Evolutionary conservation across 495 filamentous ascomycete genomes (phyloP), one percentile per base, ranked within the genome.

Genomic region (Trypethelium eluteriae): DNA sequence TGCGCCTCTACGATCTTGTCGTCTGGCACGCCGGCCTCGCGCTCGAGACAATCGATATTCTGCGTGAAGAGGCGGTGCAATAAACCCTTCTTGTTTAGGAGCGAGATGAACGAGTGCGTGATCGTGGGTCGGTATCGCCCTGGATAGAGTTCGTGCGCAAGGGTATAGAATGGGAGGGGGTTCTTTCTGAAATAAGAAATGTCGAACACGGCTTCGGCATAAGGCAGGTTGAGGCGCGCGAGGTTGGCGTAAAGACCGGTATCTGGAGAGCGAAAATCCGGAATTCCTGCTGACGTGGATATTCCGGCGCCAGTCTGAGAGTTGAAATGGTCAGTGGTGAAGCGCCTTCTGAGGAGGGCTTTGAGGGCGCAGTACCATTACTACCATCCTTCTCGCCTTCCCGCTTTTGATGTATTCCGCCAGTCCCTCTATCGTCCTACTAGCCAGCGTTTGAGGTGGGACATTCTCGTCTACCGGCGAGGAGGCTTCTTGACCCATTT

Each of bases 11-110:
- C 81, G 64, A 98, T 91, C 76, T 84, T 84, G 4, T 94, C 85
- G 0, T 79, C 81, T 0, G 92, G 90, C 16, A 98, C 83, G 53
- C 94, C 94, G 9, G 94, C 95, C 70, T 85, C 82, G 39, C 93
- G 86, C 77, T 98, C 94, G 34, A 98, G 82, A 71, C 89, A 92
- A 79, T 98, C 94, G 71, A 98, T 96, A 74, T 98, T 98, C 75
- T 98, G 94, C 4, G 95, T 96, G 78, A 96, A 98, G 49, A 92
- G 82, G 78, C 91, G 93, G 70, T 89, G 77, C 14, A 98, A 79
- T 39, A 92, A 79, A 4, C 85, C 85, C 77, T 93, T 94, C 57
- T 89, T 79, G 39, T 90, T 82, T 14, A 96, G 84, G 39, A 89
- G 71, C 10, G 84, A 83, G 67, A 97, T 85, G 72, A 96, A 96